Evolutionary conservation across 371 early-diverging fungal genomes (phyloP).

Genomic region (Actinomortierella wolfii): DNA sequence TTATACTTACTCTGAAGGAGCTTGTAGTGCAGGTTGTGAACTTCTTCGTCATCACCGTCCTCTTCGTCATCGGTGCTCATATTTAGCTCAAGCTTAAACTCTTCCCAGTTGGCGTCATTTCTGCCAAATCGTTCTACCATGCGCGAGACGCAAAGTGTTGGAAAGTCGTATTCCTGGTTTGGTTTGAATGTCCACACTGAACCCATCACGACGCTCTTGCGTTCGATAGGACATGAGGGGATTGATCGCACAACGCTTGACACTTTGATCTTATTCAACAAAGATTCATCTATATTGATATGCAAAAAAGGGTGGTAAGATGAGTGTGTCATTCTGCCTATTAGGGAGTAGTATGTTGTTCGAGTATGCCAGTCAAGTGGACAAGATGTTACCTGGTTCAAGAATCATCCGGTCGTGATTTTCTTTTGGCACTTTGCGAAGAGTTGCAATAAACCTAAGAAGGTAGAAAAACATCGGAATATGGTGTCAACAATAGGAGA

Average conservation of each 20-base stretch:
- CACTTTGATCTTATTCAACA: conserved; percentile 37
- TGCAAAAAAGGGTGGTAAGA: neutral
- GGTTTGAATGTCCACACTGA: conserved; percentile 88
- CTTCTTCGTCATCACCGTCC: neutral
- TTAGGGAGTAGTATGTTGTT: too few species aligned
- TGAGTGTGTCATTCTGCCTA: too few species aligned
- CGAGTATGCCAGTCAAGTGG: too few species aligned
- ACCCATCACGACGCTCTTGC: conserved; percentile 89
- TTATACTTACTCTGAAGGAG: neutral
- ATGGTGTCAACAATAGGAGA: too few species aligned
- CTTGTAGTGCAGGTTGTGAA: conserved; percentile 5
- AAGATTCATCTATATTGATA: conserved; percentile 16
- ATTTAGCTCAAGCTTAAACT: conserved; percentile 58
- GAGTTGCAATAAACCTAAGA: conserved; percentile 70
- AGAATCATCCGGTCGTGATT: conserved; percentile 60
- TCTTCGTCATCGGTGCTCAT: conserved; percentile 21
- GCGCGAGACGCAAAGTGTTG: conserved; percentile 74
- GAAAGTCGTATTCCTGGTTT: conserved; percentile 53
- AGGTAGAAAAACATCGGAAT: too few species aligned
- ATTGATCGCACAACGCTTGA: conserved; percentile 55
- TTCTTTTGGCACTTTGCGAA: conserved; percentile 73
- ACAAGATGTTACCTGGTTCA: conserved; percentile 33
- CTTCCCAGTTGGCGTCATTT: conserved; percentile 81
- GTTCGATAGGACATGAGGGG: conserved; percentile 77
- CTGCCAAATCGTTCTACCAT: conserved; percentile 89